Conservation (phyloP, 805 yeast genomes). For the Yamadazyma olivae region DNA sequence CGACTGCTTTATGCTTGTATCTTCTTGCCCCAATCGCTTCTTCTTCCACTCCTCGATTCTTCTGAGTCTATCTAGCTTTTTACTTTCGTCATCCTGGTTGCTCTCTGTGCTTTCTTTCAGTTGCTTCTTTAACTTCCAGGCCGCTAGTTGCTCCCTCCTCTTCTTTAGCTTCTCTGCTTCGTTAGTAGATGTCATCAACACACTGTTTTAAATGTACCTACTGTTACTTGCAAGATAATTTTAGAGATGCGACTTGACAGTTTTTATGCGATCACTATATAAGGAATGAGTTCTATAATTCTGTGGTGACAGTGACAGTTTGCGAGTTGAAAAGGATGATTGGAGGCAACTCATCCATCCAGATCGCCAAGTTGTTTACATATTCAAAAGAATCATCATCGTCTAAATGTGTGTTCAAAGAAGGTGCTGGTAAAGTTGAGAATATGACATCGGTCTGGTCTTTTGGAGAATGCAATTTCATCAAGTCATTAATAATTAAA, state of each 20-base stretch:
- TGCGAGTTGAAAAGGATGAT: slow-evolving; percentile 80
- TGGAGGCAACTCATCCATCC: slow-evolving; percentile 86
- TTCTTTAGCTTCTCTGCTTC: slow-evolving; percentile 30
- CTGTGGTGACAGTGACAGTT: slow-evolving; percentile 94
- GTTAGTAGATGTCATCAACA: slow-evolving; percentile 13
- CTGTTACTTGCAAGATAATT: not conserved
- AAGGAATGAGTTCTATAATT: no score
- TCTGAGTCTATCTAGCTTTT: slow-evolving; percentile 27
- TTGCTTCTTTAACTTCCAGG: slow-evolving; percentile 59
- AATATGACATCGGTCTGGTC: slow-evolving; percentile 66
- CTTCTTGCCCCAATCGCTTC: slow-evolving; percentile 16
- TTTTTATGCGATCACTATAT: no score
- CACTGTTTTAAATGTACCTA: slow-evolving; percentile 4
- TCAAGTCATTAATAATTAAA: slow-evolving; percentile 79
- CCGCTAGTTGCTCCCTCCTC: slow-evolving; percentile 53
- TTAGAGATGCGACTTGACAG: no score
- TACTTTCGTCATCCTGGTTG: slow-evolving; percentile 5
- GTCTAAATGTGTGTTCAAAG: slow-evolving; percentile 73
- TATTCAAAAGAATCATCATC: slow-evolving; percentile 71
- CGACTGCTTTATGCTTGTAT: not conserved
- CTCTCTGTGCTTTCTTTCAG: slow-evolving; percentile 19
- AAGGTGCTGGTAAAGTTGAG: slow-evolving; percentile 88
- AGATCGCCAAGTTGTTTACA: slow-evolving; percentile 68
- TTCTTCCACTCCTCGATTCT: slow-evolving; percentile 54
- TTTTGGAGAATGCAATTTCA: slow-evolving; percentile 58